Conservation (phyloP, 805 yeast genomes). For the Candida coquimbonensis region DNA sequence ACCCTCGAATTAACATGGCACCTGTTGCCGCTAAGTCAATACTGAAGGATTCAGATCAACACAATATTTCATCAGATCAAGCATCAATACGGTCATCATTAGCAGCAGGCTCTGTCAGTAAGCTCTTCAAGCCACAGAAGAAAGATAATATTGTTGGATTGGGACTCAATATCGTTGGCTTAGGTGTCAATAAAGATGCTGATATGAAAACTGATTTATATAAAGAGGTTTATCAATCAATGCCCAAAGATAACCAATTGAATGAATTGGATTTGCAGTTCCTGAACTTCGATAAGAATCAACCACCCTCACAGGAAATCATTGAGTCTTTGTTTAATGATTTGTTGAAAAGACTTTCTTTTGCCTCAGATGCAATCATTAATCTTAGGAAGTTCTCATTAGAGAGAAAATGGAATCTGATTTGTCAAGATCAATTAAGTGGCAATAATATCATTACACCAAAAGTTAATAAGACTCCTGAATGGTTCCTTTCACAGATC, state of each 20-base stretch:
- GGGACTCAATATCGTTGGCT: slow-evolving; percentile 20
- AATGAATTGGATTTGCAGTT: slow-evolving; percentile 18
- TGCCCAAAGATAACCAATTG: not conserved
- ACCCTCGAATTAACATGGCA: not conserved
- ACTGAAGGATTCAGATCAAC: not conserved
- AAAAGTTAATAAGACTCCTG: slow-evolving; percentile 3
- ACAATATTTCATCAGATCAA: not conserved
- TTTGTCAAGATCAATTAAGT: slow-evolving; percentile 20
- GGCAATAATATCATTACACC: not conserved
- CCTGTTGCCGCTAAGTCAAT: not conserved
- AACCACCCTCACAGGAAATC: slow-evolving; percentile 22
- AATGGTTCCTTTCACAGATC: slow-evolving; percentile 16
- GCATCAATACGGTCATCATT: slow-evolving; percentile 4
- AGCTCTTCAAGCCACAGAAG: not conserved
- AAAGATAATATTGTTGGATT: slow-evolving; percentile 12
- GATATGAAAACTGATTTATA: slow-evolving; percentile 1
- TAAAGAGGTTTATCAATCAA: slow-evolving; percentile 2
- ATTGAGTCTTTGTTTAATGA: slow-evolving; percentile 16
- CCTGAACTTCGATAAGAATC: slow-evolving; percentile 21
- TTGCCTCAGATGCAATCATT: slow-evolving; percentile 15
- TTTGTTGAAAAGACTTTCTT: slow-evolving; percentile 15
- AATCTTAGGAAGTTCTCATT: slow-evolving; percentile 13
- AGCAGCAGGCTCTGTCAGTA: not conserved
- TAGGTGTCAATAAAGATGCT: slow-evolving; percentile 10
- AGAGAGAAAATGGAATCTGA: slow-evolving; percentile 21